phyloP scores from a whole-genome alignment of 768 basidiomycete species.

The Podaxis rugospora region DNA sequence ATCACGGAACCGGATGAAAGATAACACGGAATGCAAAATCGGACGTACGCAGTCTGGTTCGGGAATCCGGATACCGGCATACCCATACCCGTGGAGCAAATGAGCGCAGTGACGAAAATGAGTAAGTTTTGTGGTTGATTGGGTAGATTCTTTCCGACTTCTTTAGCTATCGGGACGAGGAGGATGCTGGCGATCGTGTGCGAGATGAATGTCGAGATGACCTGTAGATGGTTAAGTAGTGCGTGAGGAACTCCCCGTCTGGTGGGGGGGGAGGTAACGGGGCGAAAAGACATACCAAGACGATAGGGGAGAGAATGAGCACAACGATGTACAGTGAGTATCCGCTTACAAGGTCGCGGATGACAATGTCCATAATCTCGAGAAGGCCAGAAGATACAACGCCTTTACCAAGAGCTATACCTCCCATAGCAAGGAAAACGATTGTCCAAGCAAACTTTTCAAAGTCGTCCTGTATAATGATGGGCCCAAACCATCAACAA shows the following conservation, averaged over 20 bases:
- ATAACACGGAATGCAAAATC: conserved; percentile 10
- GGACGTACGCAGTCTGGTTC: conserved; percentile 89
- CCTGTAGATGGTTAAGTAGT: conserved; percentile 39
- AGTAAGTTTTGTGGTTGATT: conserved; percentile 72
- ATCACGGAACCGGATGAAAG: conserved; percentile 11
- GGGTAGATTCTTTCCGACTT: conserved; percentile 79
- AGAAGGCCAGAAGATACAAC: conserved; percentile 88
- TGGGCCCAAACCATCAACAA: not conserved
- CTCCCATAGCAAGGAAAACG: conserved; percentile 97
- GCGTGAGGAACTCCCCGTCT: not conserved
- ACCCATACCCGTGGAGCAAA: conserved; percentile 96
- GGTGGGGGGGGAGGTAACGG: conserved; percentile 11
- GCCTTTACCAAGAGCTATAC: conserved; percentile 92
- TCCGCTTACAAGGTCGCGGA: conserved; percentile 57
- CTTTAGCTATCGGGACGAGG: conserved; percentile 92
- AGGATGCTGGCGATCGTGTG: conserved; percentile 96
- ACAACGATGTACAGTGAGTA: conserved; percentile 67
- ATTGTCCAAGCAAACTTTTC: conserved; percentile 94
- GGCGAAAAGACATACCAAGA: conserved; percentile 52
- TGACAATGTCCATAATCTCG: conserved; percentile 63
- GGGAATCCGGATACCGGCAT: conserved; percentile 99
- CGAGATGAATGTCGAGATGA: conserved; percentile 93
- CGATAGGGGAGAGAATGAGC: conserved; percentile 61
- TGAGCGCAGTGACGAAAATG: conserved; percentile 88
- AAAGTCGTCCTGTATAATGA: conserved; percentile 72